Base-by-base conservation (phyloP, 2,329 filamentous ascomycete species). In the Paecilomyces sp. region DNA sequence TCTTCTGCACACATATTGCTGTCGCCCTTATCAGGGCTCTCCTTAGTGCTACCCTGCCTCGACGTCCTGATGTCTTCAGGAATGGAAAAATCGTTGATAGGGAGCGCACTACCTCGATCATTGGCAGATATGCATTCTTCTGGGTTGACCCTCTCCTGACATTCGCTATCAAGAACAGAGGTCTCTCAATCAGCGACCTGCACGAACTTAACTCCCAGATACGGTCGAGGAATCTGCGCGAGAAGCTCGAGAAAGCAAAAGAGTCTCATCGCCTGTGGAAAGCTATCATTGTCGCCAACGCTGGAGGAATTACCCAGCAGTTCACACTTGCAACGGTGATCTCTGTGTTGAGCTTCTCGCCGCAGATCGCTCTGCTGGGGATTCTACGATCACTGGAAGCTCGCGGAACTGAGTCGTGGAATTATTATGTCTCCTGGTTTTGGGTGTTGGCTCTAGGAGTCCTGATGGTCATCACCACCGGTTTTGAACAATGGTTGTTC, bases 351-450 rank as follows among this genome's bases (percentile, higher is more conserved):
- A 85, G 84, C 60, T 85, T 91, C 61, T 80, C 83, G 0, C 89
- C 89, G 1, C 89, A 90, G 67, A 84, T 86, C 72, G 81, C 85
- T 34, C 85, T 89, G 62, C 77, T 87, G 56, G 81, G 83, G 55
- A 80, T 92, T 7, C 81, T 92, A n/a, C 79, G 80, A 31, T 79
- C 83, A 7, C 79, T 92, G 11, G 88, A 92, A 71, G 71, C 68
- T 22, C 79, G 82, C 22, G 72, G 77, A 11, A 68, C 70, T 1
- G 81, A 80, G 1, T 72, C 79, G 24, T 67, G 75, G 18, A 75
- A 84, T 7, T 77, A 80, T 3, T 67, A 80, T 1, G 79, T 85
- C 50, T 82, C 84, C 4, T 90, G 84, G 87, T 74, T 82, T 50
- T 85, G 88, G 78, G 85, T 91, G 9, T 68, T 88, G 55, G 81